These are phyloP conservation scores for Ustilago sp. DNA, from an alignment of 1,284 basidiomycete species.

Conservation along the genomic window DNA sequence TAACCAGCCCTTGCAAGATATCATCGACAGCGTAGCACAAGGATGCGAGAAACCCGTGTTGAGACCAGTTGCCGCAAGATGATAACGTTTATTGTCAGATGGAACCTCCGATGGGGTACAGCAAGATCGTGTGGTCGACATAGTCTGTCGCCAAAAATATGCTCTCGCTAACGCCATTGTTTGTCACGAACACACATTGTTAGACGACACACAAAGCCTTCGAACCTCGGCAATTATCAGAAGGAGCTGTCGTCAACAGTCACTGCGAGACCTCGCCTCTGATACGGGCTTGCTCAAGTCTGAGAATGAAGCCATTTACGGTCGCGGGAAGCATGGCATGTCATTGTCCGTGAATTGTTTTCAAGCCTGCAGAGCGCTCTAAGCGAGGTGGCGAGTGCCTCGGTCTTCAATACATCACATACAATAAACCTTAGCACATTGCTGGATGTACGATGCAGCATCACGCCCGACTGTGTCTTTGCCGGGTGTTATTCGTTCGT, in stretches of 20 bases:
- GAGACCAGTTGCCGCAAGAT: neutral
- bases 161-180: neutral
- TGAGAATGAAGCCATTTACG: neutral
- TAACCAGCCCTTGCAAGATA: neutral
- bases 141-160: neutral
- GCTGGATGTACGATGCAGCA: neutral
- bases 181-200: neutral
- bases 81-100: neutral
- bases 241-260: neutral
- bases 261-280: neutral
- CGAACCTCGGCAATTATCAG: neutral
- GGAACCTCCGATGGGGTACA: neutral
- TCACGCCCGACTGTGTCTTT: neutral
- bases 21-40: too few relatives aligned
- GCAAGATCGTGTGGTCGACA: neutral
- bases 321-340: neutral
- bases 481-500: neutral
- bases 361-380: conserved; percentile 7
- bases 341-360: neutral
- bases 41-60: too few relatives aligned
- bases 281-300: neutral
- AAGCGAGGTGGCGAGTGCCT: conserved; percentile 5
- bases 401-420: neutral
- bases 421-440: neutral
- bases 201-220: neutral